Base-by-base conservation (phyloP, 768 basidiomycete genomes). In the Pleurotus salmoneostramineus region DNA sequence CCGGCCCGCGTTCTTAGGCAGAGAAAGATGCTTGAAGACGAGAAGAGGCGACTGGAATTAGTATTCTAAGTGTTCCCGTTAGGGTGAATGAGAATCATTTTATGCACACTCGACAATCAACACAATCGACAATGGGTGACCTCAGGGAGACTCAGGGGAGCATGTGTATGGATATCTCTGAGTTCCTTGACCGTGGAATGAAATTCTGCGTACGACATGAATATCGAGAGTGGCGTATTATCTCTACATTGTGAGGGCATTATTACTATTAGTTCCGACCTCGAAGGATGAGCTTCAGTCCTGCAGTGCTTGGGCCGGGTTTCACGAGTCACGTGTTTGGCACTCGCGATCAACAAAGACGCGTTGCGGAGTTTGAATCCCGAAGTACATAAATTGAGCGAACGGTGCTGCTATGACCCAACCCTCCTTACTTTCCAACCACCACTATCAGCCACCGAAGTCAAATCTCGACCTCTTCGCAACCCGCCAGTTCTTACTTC, bases 1-100 rank as follows among this genome's bases (percentile, higher is more conserved):
- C 82, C 85, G 36, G 70, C 69, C 42, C 72, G 83, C 17, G 69
- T 79, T 27, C 62, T 65, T 58, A 63, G 69, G 17, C 77, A 83
- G 67, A 67, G 73, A 59, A 77, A 81, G 70, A 76, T 80, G 75
- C 66, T 75, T 51, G 77, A 78, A 64, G 75, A 78, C 31, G 81
- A 84, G 65, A 74, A 72, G 64, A 68, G 68, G 61, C 68, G 80
- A 60, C 60, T 83, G 62, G 66, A 27, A 27, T 27, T 58, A 17
- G 42, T 35, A 35, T 31, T 27, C 17, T 43, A 15, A 35, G 43
- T 43, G 40, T 27, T 27, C 21, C 3, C 21, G 21, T 27, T 27
- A 27, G 21, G 21, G 2, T 27, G 21, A 27, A 27, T 1, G 21
- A 27, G 1, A 27, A 1, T 27, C 21, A 27, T 27, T 3, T 27